A percentile compares a stretch with the other conserved stretches of the same genome.
phyloP scores from a whole-genome alignment of 108 stramenopile species.

The Cyclotella kingstonii region DNA sequence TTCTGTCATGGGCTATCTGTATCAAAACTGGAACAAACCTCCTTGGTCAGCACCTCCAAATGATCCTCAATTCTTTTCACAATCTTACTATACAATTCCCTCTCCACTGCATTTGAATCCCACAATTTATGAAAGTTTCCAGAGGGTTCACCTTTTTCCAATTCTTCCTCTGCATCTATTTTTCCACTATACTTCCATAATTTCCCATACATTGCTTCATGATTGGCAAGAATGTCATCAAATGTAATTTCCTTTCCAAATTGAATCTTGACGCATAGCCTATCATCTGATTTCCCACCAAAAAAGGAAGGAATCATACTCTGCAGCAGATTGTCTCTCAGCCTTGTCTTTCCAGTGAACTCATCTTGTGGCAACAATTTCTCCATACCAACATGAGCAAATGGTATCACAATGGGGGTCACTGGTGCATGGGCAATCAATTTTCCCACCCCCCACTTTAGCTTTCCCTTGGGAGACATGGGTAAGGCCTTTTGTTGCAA shows the following conservation, averaged over 20 bases:
- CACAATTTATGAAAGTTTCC: slow-evolving; percentile 17
- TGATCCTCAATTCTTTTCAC: slow-evolving; percentile 36
- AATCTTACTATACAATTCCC: slow-evolving; percentile 46
- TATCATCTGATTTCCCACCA: slow-evolving; percentile 18
- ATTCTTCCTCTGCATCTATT: neutral
- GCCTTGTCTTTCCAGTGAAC: slow-evolving; percentile 30
- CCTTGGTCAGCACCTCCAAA: slow-evolving; percentile 34
- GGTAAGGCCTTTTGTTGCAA: slow-evolving; percentile 19
- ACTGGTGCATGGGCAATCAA: slow-evolving; percentile 69
- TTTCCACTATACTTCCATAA: slow-evolving; percentile 46
- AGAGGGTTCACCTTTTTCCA: slow-evolving; percentile 6
- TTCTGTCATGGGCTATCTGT: too few species aligned
- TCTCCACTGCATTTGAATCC: slow-evolving; percentile 35
- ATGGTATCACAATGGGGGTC: slow-evolving; percentile 59
- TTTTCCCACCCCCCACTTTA: slow-evolving; percentile 82
- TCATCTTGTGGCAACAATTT: slow-evolving; percentile 57
- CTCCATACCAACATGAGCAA: slow-evolving; percentile 70
- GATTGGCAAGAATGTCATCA: slow-evolving; percentile 53
- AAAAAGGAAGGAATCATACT: slow-evolving; percentile 9
- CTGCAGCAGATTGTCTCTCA: slow-evolving; percentile 11
- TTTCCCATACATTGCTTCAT: slow-evolving; percentile 47
- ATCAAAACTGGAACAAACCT: slow-evolving; percentile 13
- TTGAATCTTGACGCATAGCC: slow-evolving; percentile 21
- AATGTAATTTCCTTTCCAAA: slow-evolving; percentile 47
- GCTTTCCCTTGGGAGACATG: slow-evolving; percentile 35